These are phyloP conservation scores for Hyphopichia wangnamkhiaoensis DNA, from an alignment of 1,139 yeast genomes.

Conservation along the genomic window DNA sequence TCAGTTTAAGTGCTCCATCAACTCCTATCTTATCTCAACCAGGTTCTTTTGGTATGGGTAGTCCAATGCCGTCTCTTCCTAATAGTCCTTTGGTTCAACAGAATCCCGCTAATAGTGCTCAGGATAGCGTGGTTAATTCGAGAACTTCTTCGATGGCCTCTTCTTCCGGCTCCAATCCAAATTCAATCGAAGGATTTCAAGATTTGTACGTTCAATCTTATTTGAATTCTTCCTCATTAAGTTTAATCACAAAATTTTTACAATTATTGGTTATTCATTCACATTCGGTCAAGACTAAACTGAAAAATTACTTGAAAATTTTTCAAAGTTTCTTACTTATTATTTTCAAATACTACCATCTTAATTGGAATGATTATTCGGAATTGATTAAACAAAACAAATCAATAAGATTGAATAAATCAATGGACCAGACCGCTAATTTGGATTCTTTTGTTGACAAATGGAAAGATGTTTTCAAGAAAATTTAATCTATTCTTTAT, in stretches of 20 bases:
- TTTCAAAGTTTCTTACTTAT: slow-evolving; percentile 37
- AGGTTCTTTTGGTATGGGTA: slow-evolving; percentile 6
- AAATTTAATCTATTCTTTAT: slow-evolving; percentile 8
- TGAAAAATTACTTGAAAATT: slow-evolving; percentile 32
- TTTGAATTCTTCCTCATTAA: slow-evolving; percentile 27
- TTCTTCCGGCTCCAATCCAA: slow-evolving; percentile 5
- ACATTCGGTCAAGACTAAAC: slow-evolving; percentile 33
- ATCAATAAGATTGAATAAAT: slow-evolving; percentile 41
- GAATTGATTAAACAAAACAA: slow-evolving; percentile 37
- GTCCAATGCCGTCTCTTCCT: slow-evolving; percentile 7
- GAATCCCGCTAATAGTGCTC: not conserved
- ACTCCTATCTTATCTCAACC: slow-evolving; percentile 37
- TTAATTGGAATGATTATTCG: slow-evolving; percentile 41
- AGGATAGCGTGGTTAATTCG: slow-evolving; percentile 4
- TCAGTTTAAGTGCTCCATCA: slow-evolving; percentile 47
- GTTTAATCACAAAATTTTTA: slow-evolving; percentile 30
- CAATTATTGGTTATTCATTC: slow-evolving; percentile 41
- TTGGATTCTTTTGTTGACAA: slow-evolving; percentile 40
- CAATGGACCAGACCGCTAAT: slow-evolving; percentile 33
- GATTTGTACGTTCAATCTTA: slow-evolving; percentile 3
- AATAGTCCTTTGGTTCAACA: slow-evolving; percentile 3
- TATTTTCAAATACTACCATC: slow-evolving; percentile 42
- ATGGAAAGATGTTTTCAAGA: slow-evolving; percentile 34
- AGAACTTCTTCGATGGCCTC: not conserved
- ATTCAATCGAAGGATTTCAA: slow-evolving; percentile 7